Evolutionary conservation across 148 eudicot species (phyloP), one percentile per base, ranked within the genome.

Genomic region (Silene conica): DNA sequence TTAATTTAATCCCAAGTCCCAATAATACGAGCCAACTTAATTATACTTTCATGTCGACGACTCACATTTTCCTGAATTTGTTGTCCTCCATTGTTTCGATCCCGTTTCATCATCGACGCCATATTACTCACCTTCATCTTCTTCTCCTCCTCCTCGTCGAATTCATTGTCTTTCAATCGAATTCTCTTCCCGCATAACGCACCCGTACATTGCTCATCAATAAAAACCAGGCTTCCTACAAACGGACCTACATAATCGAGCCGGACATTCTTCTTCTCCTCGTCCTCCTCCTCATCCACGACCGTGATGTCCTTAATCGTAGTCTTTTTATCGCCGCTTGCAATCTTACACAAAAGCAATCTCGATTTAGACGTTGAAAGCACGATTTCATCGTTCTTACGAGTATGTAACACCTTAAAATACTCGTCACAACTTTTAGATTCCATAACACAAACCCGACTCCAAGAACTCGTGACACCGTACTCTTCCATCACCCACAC

Each of bases 401-500:
- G 13, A 57, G 52, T 41, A 46, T 56, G 68, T 5, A 78, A 66
- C 15, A 72, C 67, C 16, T 46, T 78, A 3, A 41, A 70, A 18
- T n/a, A 57, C 2, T 19, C 76, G 14, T 20, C 66, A 0, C 38
- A 2, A 1, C 8, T 21, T 15, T 68, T 68, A 46, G 56, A 8
- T 6, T 67, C 31, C 43, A 48, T 21, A 13, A 58, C 10, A 46
- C 77, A 59, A 21, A 78, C 0, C 0, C 61, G 23, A 11, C 2
- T 78, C 81, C 81, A 78, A n/a, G 75, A 72, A n/a, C 45, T 5
- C n/a, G 7, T 1, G 2, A 38, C 58, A 58, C 76, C 76, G 16
- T 78, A 66, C 13, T 65, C 52, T 45, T 72, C 62, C 80, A 78
- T 57, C 21, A 78, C 72, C 76, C 73, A 78, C 15, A 73, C 19